A percentile compares a stretch with the other conserved stretches of the same genome.
Conservation (phyloP, 1,284 basidiomycete genomes). For the Puccinia horiana region DNA sequence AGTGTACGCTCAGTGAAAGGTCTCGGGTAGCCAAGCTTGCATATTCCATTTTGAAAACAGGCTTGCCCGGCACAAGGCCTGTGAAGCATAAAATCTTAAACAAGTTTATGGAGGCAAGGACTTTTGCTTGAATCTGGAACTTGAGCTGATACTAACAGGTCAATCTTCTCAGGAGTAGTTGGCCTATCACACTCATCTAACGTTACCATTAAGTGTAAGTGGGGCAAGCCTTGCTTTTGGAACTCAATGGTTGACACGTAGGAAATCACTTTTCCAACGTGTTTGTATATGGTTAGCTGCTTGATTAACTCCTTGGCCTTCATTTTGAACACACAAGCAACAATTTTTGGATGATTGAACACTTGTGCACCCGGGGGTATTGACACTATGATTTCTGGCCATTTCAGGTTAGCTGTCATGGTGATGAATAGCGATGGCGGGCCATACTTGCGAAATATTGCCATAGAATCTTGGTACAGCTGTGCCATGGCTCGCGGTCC, state of each 20-base stretch:
- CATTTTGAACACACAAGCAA: conserved; percentile 62
- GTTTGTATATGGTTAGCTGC: conserved; percentile 52
- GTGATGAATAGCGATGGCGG: conserved; percentile 60
- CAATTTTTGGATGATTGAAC: conserved; percentile 62
- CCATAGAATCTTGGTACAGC: conserved; percentile 59
- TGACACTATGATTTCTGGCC: conserved; percentile 60
- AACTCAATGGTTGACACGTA: conserved; percentile 64
- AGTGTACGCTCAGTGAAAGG: background rate
- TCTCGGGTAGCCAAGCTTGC: background rate
- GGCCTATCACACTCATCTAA: background rate
- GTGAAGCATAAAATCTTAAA: background rate
- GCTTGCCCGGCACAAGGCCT: background rate
- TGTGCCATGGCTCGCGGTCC: conserved; percentile 58
- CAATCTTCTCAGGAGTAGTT: background rate
- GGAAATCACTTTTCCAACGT: conserved; percentile 59
- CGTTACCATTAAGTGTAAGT: conserved; percentile 59
- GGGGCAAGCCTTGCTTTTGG: conserved; percentile 64
- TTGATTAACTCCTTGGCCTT: conserved; percentile 58
- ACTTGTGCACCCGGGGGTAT: conserved; percentile 60
- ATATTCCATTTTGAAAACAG: background rate
- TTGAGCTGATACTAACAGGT: background rate
- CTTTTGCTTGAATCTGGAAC: background rate
- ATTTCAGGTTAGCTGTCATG: conserved; percentile 60
- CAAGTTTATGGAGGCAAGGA: background rate
- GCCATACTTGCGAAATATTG: conserved; percentile 57